Evolutionary conservation across 345 rosid genomes (phyloP), one percentile per base, ranked within the genome.

Genomic region (Corchorus olitorius): DNA sequence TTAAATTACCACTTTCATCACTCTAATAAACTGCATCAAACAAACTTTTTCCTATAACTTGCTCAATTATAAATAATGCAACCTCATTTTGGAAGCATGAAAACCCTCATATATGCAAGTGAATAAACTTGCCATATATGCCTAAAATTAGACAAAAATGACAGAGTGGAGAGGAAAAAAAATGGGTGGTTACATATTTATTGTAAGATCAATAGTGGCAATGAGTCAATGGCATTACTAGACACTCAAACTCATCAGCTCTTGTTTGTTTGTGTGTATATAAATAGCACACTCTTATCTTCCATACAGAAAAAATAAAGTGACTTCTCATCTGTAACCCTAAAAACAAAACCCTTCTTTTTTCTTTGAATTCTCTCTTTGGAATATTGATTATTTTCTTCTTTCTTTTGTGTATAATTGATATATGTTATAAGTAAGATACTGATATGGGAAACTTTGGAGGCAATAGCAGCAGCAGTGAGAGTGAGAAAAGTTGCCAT

Each of bases 281-380:
- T 73, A 73, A 37, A 16, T 59, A 20, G 53, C 20, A 34, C 5
- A 34, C 6, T 11, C 81, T 22, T 81, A 72, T 76, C 84, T 84
- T 81, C 82, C 77, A 70, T 39, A 76, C 27, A 81, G 77, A 81
- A 74, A 74, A 68, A 84, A 45, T 81, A 45, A 81, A 81, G 84
- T 78, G 87, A 84, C 87, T 81, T 73, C 78, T 76, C 83, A 84
- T 76, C 87, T 66, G 79, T 81, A 81, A 78, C 84, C 83, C 84
- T 81, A 81, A 43, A 43, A 45, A 76, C 75, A 79, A 79, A 27
- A 78, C 83, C 80, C 43, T 72, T 76, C 63, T 46, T 59, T 22
- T 41, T 46, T 73, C 76, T 53, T 39, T 27, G 27, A 71, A 72
- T 64, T 19, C 45, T 53, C 4, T 27, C 65, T 63, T 61, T 67